Conservation (phyloP, 306 rosid genomes). For the Prunus mume region DNA sequence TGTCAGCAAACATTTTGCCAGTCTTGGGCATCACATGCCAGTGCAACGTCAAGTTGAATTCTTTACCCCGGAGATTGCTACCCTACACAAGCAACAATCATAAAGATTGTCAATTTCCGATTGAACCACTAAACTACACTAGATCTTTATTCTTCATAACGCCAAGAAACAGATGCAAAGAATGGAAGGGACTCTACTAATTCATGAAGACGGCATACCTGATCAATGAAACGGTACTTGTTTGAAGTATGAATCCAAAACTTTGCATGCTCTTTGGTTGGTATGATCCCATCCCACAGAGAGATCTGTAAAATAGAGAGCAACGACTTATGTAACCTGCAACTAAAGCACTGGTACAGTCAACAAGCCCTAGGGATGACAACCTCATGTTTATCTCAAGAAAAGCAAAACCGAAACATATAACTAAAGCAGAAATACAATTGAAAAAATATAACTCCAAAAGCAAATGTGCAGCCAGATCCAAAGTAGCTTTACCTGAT, state of each 20-base stretch:
- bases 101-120: background rate
- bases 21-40: slow-evolving; percentile 99
- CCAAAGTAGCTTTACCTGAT: slow-evolving; percentile 50
- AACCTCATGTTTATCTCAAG: background rate
- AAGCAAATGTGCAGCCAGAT: slow-evolving; percentile 12
- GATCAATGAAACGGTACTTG: slow-evolving; percentile 76
- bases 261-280: slow-evolving; percentile 74
- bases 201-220: slow-evolving; percentile 33
- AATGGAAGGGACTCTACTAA: background rate
- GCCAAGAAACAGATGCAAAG: slow-evolving; percentile 12
- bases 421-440: background rate
- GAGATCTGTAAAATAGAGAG: slow-evolving; percentile 57
- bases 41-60: slow-evolving; percentile 84
- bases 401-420: background rate
- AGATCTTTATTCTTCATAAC: background rate
- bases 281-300: slow-evolving; percentile 93
- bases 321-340: background rate
- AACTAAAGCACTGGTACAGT: background rate
- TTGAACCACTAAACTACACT: background rate
- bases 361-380: background rate
- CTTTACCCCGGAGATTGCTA: slow-evolving; percentile 79
- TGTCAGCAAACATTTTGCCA: slow-evolving; percentile 83
- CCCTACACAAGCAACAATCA: slow-evolving; percentile 49
- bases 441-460: background rate
- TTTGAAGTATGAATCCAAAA: slow-evolving; percentile 80